Conservation (phyloP, 2,329 filamentous ascomycete genomes). For the Penicillium sp. region DNA sequence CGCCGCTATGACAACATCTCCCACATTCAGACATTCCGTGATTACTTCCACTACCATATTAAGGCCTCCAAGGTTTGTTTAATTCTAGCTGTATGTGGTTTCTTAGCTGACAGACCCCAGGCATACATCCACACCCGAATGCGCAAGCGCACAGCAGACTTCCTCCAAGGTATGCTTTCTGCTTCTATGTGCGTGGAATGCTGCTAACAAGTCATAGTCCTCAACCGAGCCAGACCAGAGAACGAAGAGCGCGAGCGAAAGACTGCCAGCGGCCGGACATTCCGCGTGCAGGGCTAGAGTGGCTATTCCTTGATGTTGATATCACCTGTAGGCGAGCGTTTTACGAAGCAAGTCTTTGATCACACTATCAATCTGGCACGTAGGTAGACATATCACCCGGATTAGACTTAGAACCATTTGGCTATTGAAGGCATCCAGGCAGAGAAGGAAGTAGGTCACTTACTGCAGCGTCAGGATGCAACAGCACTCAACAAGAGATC, state of each 20-base stretch:
- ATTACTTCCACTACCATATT: slow-evolving; percentile 99
- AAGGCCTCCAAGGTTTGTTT: slow-evolving; percentile 79
- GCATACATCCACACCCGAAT: slow-evolving; percentile 98
- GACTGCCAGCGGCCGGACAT: slow-evolving; percentile 92
- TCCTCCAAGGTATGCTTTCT: slow-evolving; percentile 74
- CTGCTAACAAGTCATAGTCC: slow-evolving; percentile 56
- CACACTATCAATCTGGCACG: not conserved
- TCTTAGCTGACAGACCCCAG: slow-evolving; percentile 35
- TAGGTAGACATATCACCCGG: not conserved
- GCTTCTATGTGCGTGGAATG: no score
- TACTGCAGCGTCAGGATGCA: no score
- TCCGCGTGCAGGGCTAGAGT: slow-evolving; percentile 56
- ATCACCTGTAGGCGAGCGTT: slow-evolving; percentile 21
- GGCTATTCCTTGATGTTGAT: slow-evolving; percentile 20
- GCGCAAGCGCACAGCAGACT: slow-evolving; percentile 95
- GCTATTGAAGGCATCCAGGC: not conserved
- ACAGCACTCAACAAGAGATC: no score
- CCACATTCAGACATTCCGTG: slow-evolving; percentile 98
- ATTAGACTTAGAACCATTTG: not conserved
- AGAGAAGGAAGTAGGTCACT: no score
- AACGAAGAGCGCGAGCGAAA: slow-evolving; percentile 96
- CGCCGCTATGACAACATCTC: slow-evolving; percentile 93
- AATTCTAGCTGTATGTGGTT: not conserved
- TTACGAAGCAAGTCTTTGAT: slow-evolving; percentile 18
- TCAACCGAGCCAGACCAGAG: slow-evolving; percentile 89